Percentiles rank a stretch among this genome's conserved stretches.
These are phyloP conservation scores for Coemansia sp. DNA, from an alignment of 192 early-diverging fungal species.

Conservation along the genomic window DNA sequence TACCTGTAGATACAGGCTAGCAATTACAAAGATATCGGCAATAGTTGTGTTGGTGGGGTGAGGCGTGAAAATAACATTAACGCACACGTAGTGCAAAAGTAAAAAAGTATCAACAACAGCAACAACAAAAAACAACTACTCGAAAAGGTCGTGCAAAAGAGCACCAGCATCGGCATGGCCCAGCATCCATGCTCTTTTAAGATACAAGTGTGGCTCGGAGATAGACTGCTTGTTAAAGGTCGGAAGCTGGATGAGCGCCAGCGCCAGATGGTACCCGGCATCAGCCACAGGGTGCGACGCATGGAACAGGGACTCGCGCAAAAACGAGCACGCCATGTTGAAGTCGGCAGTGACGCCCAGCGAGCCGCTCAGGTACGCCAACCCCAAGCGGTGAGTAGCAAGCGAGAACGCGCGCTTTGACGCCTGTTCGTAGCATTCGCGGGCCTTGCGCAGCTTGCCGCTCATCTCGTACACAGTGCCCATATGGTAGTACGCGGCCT, in stretches of 20 bases:
- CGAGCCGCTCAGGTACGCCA: slow-evolving; percentile 49
- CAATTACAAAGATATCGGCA: not conserved
- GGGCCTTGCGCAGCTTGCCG: slow-evolving; percentile 35
- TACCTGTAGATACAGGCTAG: not conserved
- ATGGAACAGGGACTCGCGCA: slow-evolving; percentile 50
- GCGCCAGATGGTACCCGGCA: slow-evolving; percentile 46
- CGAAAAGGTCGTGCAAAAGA: slow-evolving; percentile 43
- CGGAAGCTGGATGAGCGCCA: slow-evolving; percentile 52
- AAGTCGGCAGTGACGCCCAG: slow-evolving; percentile 49
- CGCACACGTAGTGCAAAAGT: slow-evolving; percentile 8
- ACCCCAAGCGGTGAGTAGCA: slow-evolving; percentile 45
- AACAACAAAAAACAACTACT: slow-evolving; percentile 9
- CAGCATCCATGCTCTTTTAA: slow-evolving; percentile 51
- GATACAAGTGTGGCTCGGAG: slow-evolving; percentile 47
- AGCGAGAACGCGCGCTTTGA: slow-evolving; percentile 42
- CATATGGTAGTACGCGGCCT: slow-evolving; percentile 39
- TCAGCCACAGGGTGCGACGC: slow-evolving; percentile 52
- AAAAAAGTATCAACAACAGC: slow-evolving; percentile 5
- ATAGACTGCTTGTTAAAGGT: slow-evolving; percentile 38
- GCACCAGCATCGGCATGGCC: slow-evolving; percentile 47
- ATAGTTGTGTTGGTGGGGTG: not conserved
- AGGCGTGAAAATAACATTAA: not conserved
- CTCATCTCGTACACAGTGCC: slow-evolving; percentile 33
- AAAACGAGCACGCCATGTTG: slow-evolving; percentile 51
- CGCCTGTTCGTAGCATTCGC: slow-evolving; percentile 43